phyloP scores from a whole-genome alignment of 2,329 filamentous ascomycete genomes.

The Sporothrix mexicana region DNA sequence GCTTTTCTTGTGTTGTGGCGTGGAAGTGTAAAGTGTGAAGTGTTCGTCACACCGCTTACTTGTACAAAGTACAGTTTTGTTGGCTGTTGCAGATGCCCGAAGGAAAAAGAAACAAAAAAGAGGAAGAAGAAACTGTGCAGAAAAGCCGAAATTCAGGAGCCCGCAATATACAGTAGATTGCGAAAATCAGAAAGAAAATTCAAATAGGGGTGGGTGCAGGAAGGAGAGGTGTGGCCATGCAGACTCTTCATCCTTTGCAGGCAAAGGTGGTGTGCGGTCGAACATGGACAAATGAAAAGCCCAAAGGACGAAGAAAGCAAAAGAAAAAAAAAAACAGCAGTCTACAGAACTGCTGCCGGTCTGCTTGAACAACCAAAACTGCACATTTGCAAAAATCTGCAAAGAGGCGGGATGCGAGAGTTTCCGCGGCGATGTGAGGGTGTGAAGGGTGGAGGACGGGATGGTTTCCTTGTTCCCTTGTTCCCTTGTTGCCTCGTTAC shows the following conservation, averaged over 20 bases:
- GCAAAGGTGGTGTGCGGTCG: not conserved
- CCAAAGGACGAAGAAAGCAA: not conserved
- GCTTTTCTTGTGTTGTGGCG: not conserved
- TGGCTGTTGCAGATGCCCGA: not conserved
- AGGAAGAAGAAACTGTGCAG: not conserved
- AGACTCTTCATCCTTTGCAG: not conserved
- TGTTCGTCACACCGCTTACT: conserved; percentile 19
- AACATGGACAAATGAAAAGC: not conserved
- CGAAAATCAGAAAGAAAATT: not conserved
- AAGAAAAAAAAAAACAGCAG: not conserved
- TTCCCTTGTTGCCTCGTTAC: no score
- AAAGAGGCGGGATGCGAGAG: not conserved
- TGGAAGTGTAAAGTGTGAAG: not conserved
- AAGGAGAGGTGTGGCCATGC: conserved; percentile 17
- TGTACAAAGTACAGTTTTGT: not conserved
- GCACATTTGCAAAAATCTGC: not conserved
- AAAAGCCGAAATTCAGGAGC: no score
- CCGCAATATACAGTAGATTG: not conserved
- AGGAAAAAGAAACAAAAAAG: not conserved
- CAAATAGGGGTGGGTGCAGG: not conserved
- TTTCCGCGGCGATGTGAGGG: not conserved
- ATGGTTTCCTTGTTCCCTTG: not conserved
- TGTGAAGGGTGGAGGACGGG: conserved; percentile 7
- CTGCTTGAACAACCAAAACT: no score
- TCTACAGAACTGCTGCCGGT: no score